Conservation (phyloP, 768 basidiomycete genomes). For the Gautieria morchelliformis region DNA sequence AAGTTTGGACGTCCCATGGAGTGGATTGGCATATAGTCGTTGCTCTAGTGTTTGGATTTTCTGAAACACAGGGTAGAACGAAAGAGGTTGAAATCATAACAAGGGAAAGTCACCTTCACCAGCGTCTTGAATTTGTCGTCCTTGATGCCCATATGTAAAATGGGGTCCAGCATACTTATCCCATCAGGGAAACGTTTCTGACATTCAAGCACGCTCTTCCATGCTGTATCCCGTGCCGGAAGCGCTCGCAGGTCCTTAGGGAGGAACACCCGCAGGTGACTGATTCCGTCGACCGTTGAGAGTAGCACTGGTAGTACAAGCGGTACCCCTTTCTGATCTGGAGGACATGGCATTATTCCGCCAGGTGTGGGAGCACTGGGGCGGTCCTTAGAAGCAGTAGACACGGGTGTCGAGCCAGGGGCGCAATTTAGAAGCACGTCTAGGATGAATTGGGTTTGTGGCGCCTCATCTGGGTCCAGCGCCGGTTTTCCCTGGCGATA, state of each 20-base stretch:
- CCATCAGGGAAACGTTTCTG: slow-evolving; percentile 84
- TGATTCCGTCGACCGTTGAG: slow-evolving; percentile 78
- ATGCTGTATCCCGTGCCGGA: slow-evolving; percentile 67
- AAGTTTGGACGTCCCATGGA: slow-evolving; percentile 71
- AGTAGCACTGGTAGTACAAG: slow-evolving; percentile 84
- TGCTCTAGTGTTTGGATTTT: slow-evolving; percentile 90
- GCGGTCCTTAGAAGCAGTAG: slow-evolving; percentile 32
- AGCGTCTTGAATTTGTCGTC: slow-evolving; percentile 88
- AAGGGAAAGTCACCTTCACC: slow-evolving; percentile 49
- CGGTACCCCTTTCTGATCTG: slow-evolving; percentile 66
- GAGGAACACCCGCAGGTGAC: slow-evolving; percentile 76
- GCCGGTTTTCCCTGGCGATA: slow-evolving; percentile 29
- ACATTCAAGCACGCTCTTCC: slow-evolving; percentile 90
- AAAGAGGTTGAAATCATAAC: not conserved
- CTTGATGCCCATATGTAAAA: slow-evolving; percentile 92
- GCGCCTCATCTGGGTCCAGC: slow-evolving; percentile 57
- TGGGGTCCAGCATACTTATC: slow-evolving; percentile 78
- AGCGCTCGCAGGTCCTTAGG: slow-evolving; percentile 83
- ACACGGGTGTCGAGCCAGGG: slow-evolving; percentile 46
- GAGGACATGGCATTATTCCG: slow-evolving; percentile 66
- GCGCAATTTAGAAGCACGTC: slow-evolving; percentile 86
- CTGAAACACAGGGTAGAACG: slow-evolving; percentile 27
- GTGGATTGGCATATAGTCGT: slow-evolving; percentile 67
- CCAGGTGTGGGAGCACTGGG: slow-evolving; percentile 48
- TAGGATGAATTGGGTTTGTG: slow-evolving; percentile 87